A percentile compares a stretch with the other conserved stretches of the same genome.
Conservation (phyloP, 1,139 yeast genomes). For the Schizosaccharomyces versatilis region DNA sequence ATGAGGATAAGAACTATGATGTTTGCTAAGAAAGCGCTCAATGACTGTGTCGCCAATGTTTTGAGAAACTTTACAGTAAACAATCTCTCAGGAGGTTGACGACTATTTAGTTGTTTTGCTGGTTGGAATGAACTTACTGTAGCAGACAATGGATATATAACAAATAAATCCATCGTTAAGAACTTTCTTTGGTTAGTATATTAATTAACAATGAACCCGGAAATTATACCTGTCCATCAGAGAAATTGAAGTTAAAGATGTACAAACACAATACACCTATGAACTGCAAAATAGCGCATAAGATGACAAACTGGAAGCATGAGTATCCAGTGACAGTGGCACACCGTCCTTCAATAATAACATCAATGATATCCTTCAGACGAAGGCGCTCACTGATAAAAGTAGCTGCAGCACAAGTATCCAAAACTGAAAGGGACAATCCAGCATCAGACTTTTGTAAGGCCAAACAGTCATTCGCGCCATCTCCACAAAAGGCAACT, state of each 20-base stretch:
- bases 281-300: slow-evolving; percentile 90
- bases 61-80: neutral
- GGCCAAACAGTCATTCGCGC: slow-evolving; percentile 98
- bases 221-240: slow-evolving; percentile 86
- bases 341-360: slow-evolving; percentile 80
- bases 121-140: neutral
- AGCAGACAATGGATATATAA: neutral
- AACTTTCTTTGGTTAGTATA: slow-evolving; percentile 16
- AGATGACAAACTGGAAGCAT: slow-evolving; percentile 92
- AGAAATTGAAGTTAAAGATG: slow-evolving; percentile 73
- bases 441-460: slow-evolving; percentile 96
- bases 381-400: slow-evolving; percentile 78
- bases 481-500: slow-evolving; percentile 98
- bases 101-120: neutral
- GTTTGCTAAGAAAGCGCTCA: neutral
- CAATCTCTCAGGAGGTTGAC: neutral
- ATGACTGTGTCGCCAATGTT: neutral
- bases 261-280: slow-evolving; percentile 66
- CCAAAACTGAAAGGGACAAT: slow-evolving; percentile 92
- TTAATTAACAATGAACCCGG: slow-evolving; percentile 71
- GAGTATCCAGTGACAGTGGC: slow-evolving; percentile 86
- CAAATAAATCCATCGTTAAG: neutral
- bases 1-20: neutral
- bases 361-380: slow-evolving; percentile 74
- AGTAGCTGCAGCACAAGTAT: slow-evolving; percentile 96